These are phyloP conservation scores for Rugonectria rugulosa DNA, from an alignment of 2,329 filamentous ascomycete species.

Conservation along the genomic window DNA sequence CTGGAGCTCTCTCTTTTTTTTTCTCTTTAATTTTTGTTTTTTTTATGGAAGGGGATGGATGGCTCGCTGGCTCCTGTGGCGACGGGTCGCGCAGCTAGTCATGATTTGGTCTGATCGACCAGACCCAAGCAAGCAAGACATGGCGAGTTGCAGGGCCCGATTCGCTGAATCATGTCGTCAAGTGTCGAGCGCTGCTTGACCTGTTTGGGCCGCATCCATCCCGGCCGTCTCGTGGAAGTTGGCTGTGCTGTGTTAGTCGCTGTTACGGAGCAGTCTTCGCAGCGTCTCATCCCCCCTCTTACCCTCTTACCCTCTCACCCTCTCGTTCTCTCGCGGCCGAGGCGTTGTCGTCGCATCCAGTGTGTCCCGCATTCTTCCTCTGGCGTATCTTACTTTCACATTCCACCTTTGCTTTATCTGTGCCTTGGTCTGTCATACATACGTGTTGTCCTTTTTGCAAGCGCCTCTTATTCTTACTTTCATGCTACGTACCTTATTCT, in stretches of 20 bases:
- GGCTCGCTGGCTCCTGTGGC: neutral
- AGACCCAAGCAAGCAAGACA: conserved; percentile 1
- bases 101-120: neutral
- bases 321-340: neutral
- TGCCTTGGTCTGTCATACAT: neutral
- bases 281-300: conserved; percentile 1
- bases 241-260: conserved; percentile 5
- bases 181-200: conserved; percentile 1
- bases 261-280: conserved; percentile 8
- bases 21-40: neutral
- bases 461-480: too few species aligned
- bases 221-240: neutral
- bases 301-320: too few species aligned
- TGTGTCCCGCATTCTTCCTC: conserved; percentile 4
- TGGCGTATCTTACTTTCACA: conserved; percentile 17
- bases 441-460: neutral
- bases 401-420: conserved; percentile 9
- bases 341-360: neutral
- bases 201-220: neutral
- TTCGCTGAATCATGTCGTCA: conserved; percentile 10
- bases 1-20: neutral
- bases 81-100: conserved; percentile 1
- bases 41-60: neutral
- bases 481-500: too few species aligned
- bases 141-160: conserved; percentile 1